Conservation (phyloP, 495 filamentous ascomycete species). For the Massariosphaeria phaeospora region DNA sequence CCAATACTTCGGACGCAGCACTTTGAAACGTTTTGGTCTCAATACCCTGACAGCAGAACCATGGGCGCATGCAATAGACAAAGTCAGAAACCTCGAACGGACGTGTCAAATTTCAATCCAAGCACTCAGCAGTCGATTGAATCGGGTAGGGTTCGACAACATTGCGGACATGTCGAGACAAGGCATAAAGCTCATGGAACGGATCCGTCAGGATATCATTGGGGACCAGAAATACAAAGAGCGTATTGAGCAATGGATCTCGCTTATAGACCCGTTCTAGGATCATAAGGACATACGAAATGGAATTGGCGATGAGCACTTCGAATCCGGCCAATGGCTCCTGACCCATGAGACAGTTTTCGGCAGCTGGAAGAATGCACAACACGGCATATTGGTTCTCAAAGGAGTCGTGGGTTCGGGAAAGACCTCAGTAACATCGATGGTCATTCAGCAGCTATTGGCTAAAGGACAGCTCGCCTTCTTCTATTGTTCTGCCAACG, state of each 20-base stretch:
- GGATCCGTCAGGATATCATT: background rate
- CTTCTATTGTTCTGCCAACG: slow-evolving; percentile 5
- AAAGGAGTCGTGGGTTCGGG: background rate
- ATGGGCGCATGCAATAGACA: background rate
- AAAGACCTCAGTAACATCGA: background rate
- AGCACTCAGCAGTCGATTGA: background rate
- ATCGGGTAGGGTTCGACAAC: background rate
- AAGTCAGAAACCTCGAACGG: background rate
- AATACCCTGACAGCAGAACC: background rate
- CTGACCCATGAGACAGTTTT: background rate
- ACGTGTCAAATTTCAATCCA: background rate
- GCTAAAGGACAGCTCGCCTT: background rate
- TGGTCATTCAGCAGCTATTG: slow-evolving; percentile 1
- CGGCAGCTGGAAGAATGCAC: background rate
- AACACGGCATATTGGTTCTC: background rate
- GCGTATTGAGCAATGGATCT: background rate
- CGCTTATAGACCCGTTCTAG: background rate
- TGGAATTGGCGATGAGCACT: background rate
- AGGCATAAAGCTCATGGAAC: slow-evolving; percentile 3
- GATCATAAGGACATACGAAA: slow-evolving; percentile 1
- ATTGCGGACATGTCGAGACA: background rate
- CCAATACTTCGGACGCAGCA: background rate
- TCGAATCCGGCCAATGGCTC: background rate
- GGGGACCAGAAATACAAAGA: background rate
- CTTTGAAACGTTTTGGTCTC: background rate